Evolutionary conservation across 805 yeast species (phyloP).

Genomic region (Jamesozyma spencerorum): DNA sequence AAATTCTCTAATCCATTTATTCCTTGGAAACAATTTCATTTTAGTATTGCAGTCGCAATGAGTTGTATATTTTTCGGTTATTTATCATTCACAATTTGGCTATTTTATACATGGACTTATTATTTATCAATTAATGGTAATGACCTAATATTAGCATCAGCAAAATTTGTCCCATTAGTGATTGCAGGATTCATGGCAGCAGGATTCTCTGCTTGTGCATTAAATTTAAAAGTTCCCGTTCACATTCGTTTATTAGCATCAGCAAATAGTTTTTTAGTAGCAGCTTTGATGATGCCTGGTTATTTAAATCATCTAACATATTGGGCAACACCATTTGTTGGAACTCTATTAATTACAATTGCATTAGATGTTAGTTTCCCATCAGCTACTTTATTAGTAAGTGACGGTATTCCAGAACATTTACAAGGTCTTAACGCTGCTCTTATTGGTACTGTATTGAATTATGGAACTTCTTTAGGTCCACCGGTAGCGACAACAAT

Average conservation of each 20-base stretch:
- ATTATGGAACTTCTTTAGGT: conserved; percentile 54
- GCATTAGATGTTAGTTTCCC: conserved; percentile 69
- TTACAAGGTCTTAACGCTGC: conserved; percentile 66
- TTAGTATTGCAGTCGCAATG: conserved; percentile 1
- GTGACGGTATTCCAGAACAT: conserved; percentile 43
- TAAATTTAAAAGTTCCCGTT: conserved; percentile 4
- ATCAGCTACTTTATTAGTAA: conserved; percentile 49
- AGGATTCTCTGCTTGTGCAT: conserved; percentile 11
- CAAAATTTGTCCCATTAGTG: conserved; percentile 34
- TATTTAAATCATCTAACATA: conserved; percentile 25
- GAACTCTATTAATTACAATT: conserved; percentile 42
- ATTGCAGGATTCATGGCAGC: conserved; percentile 47
- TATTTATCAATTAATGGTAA: conserved; percentile 37
- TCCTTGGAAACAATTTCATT: conserved; percentile 27
- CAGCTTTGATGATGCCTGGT: background rate
- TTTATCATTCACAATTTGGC: conserved; percentile 50
- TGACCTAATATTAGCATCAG: conserved; percentile 35
- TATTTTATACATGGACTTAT: conserved; percentile 44
- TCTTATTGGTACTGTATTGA: conserved; percentile 50
- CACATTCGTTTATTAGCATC: conserved; percentile 3
- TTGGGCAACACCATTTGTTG: conserved; percentile 47
- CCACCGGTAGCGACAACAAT: conserved; percentile 51
- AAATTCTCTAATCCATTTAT: conserved; percentile 40
- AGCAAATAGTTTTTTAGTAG: background rate
- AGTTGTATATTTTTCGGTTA: conserved; percentile 33